Evolutionary conservation across 176 grass and related monocot genomes (phyloP).

Genomic region (Pontederia crassipes): DNA sequence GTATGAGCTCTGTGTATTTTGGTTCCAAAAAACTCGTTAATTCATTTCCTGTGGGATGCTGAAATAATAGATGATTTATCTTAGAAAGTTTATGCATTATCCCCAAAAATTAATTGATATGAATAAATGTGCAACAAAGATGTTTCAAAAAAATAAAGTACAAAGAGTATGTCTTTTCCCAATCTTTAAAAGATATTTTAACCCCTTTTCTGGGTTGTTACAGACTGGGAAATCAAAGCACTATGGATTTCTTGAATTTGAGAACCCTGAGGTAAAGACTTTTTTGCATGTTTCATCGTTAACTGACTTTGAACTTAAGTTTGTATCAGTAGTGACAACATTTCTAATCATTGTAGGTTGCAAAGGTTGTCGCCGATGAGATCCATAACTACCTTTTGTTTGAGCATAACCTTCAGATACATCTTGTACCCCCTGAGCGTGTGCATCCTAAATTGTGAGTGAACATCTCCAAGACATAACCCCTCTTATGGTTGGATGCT

Average conservation of each 20-base stretch:
- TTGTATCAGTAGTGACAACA: background rate
- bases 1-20: too few species aligned
- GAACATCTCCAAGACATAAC: background rate
- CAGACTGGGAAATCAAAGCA: slow-evolving; percentile 96
- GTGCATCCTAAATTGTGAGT: slow-evolving; percentile 66
- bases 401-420: slow-evolving; percentile 67
- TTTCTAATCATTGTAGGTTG: slow-evolving; percentile 42
- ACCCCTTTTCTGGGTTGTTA: slow-evolving; percentile 19
- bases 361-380: slow-evolving; percentile 77
- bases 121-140: too few species aligned
- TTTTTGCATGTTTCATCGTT: background rate
- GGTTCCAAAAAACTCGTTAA: too few species aligned
- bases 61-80: too few species aligned
- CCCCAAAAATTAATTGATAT: too few species aligned
- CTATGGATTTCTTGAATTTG: slow-evolving; percentile 90
- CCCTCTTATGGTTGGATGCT: background rate
- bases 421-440: slow-evolving; percentile 16
- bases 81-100: too few species aligned
- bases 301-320: background rate
- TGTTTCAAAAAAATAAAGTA: too few species aligned
- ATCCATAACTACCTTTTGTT: slow-evolving; percentile 89
- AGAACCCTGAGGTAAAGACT: slow-evolving; percentile 52
- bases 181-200: slow-evolving; percentile 1
- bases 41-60: too few species aligned
- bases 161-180: background rate